phyloP scores from a whole-genome alignment of 805 yeast species.

The Candida manassasensis region DNA sequence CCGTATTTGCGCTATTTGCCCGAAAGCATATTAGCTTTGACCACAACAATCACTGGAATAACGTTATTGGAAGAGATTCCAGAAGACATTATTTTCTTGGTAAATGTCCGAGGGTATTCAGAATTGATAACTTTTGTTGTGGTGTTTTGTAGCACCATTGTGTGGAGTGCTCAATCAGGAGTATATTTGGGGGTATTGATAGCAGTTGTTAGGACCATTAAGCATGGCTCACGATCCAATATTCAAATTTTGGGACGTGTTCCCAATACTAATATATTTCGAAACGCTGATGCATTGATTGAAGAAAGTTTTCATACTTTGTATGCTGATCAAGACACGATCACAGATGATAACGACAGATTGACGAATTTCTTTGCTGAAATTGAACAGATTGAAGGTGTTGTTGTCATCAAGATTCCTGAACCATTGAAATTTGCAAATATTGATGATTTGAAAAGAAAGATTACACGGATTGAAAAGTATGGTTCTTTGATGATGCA shows the following conservation, averaged over 20 bases:
- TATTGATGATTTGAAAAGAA: constrained; percentile 48
- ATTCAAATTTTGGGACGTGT: constrained; percentile 75
- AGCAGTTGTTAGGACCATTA: constrained; percentile 42
- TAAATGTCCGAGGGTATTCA: constrained; percentile 25
- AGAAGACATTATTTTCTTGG: constrained; percentile 28
- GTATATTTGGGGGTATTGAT: constrained; percentile 30
- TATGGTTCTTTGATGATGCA: constrained; percentile 74
- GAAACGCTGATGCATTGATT: constrained; percentile 64
- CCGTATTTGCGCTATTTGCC: constrained; percentile 24
- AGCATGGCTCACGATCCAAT: constrained; percentile 74
- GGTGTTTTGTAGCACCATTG: constrained; percentile 23
- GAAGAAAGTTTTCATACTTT: constrained; percentile 27
- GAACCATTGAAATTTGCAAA: constrained; percentile 43
- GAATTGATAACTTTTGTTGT: constrained; percentile 21
- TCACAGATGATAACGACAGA: constrained; percentile 5
- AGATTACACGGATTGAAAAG: constrained; percentile 65
- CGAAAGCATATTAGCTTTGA: constrained; percentile 30
- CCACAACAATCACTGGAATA: constrained; percentile 42
- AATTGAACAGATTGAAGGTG: constrained; percentile 48
- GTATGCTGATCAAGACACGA: constrained; percentile 17
- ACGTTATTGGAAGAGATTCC: constrained; percentile 43
- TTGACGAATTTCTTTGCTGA: constrained; percentile 20
- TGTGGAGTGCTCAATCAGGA: constrained; percentile 38
- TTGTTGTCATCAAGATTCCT: constrained; percentile 39
- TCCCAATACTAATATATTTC: constrained; percentile 42